Percentiles rank a stretch among this genome's conserved stretches.
These are phyloP conservation scores for Corynascus novoguineensis DNA, from an alignment of 495 filamentous ascomycete species.

Conservation along the genomic window DNA sequence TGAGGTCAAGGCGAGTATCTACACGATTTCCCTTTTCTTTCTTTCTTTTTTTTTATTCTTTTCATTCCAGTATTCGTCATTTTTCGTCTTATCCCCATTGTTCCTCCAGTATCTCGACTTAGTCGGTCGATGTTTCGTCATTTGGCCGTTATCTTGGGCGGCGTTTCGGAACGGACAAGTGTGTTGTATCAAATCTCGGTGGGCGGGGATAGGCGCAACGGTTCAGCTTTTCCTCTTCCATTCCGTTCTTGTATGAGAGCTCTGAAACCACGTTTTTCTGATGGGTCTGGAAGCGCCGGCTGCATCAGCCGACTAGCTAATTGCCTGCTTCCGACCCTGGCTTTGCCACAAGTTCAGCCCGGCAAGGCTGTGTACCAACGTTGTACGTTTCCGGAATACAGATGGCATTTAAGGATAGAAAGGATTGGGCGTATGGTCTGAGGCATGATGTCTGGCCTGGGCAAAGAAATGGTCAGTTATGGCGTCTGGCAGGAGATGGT, in stretches of 20 bases:
- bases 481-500: no score
- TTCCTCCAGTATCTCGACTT: no score
- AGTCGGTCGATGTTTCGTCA: no score
- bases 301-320: not conserved
- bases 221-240: not conserved
- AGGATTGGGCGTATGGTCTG: not conserved
- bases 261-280: slow-evolving; percentile 5
- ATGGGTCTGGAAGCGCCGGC: not conserved
- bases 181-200: no score
- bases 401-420: not conserved
- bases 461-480: no score
- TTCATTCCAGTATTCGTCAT: no score
- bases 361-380: slow-evolving; percentile 17
- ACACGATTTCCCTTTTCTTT: no score
- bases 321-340: not conserved
- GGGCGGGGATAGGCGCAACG: not conserved
- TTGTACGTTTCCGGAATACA: slow-evolving; percentile 8
- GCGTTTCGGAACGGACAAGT: not conserved
- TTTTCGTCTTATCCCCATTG: not conserved
- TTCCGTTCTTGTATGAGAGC: not conserved
- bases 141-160: not conserved
- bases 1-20: no score
- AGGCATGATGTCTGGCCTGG: no score
- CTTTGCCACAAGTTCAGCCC: slow-evolving; percentile 5
- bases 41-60: no score